Evolutionary conservation across 1,284 basidiomycete genomes (phyloP), one percentile per base, ranked within the genome.

Genomic region (Uromyces viciae-fabae): DNA sequence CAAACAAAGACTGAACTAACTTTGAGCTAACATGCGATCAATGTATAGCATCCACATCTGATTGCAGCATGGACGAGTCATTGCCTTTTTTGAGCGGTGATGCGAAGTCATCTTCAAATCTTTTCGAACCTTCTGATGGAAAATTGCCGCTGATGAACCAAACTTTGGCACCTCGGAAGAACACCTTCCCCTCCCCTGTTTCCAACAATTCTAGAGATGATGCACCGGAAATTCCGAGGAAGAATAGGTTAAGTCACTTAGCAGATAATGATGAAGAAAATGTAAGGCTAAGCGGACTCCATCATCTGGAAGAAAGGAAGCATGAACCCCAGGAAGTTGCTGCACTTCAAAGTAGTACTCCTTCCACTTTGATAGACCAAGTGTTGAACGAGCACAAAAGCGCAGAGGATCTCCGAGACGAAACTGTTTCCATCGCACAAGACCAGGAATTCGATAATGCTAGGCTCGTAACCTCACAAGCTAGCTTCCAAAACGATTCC

Each of bases 401-500:
- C n/a, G n/a, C n/a, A 28, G 69, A 72, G 31, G 49, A 11, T 52
- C 28, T 38, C 38, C 5, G 38, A 43, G 69, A 72, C 49, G 69
- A 72, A 33, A 17, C 49, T 1, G 38, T 33, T 38, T 2, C n/a
- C 15, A 11, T 49, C 69, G 7, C 49, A 58, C 36, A 38, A 31
- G 56, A 28, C 36, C 66, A 28, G 38, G 75, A 62, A 31, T 19
- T 25, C 68, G 68, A 49, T 60, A 40, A 43, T 49, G 38, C 52
- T 38, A 40, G 64, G 28, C 33, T 33, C 15, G 33, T 64, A 22
- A 82, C 33, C 52, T 40, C 25, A 52, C 73, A 68, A 17, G 56
- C 56, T 62, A 62, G 28, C 5, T 81, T 52, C 54, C 62, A 17
- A 68, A 83, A n/a, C 38, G 62, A 17, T 75, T 81, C 36, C 33